These are phyloP conservation scores for Friedmanniomyces simplex DNA, from an alignment of 495 filamentous ascomycete species.

Conservation along the genomic window DNA sequence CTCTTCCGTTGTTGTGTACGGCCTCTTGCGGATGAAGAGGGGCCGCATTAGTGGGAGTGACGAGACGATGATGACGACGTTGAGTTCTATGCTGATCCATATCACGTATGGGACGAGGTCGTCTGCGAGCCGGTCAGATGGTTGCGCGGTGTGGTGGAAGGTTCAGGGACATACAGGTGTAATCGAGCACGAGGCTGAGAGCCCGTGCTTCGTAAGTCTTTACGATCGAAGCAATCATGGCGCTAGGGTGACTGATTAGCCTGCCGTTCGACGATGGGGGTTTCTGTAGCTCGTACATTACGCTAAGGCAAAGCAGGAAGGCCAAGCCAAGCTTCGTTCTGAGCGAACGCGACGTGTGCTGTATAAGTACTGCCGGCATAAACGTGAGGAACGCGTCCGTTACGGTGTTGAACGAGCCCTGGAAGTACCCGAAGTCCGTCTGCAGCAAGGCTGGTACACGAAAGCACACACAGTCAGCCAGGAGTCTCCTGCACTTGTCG, in stretches of 20 bases:
- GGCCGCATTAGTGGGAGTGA: slow-evolving; percentile 16
- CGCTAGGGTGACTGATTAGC: slow-evolving; percentile 6
- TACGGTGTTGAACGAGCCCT: slow-evolving; percentile 18
- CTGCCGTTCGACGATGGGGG: neutral
- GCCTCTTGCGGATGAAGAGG: slow-evolving; percentile 5
- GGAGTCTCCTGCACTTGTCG: too few relatives aligned
- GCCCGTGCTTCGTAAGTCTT: slow-evolving; percentile 18
- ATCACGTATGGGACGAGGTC: slow-evolving; percentile 16
- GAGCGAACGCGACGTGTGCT: slow-evolving; percentile 8
- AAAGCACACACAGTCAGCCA: neutral
- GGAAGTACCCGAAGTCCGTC: slow-evolving; percentile 15
- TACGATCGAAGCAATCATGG: slow-evolving; percentile 20
- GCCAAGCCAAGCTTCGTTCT: slow-evolving; percentile 16
- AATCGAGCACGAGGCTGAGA: slow-evolving; percentile 9
- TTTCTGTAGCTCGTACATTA: slow-evolving; percentile 1
- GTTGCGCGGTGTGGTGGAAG: too few relatives aligned
- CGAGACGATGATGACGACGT: slow-evolving; percentile 28
- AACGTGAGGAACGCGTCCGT: slow-evolving; percentile 21
- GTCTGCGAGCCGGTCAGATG: slow-evolving; percentile 1
- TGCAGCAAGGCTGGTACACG: neutral
- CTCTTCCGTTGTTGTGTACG: neutral
- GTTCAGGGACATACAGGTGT: slow-evolving; percentile 13
- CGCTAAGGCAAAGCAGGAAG: slow-evolving; percentile 15
- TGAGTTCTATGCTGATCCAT: slow-evolving; percentile 19
- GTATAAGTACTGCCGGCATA: slow-evolving; percentile 15